A percentile compares a stretch with the other conserved stretches of the same genome.
Conservation (phyloP, 257 asterid species). For the Perilla frutescens region DNA sequence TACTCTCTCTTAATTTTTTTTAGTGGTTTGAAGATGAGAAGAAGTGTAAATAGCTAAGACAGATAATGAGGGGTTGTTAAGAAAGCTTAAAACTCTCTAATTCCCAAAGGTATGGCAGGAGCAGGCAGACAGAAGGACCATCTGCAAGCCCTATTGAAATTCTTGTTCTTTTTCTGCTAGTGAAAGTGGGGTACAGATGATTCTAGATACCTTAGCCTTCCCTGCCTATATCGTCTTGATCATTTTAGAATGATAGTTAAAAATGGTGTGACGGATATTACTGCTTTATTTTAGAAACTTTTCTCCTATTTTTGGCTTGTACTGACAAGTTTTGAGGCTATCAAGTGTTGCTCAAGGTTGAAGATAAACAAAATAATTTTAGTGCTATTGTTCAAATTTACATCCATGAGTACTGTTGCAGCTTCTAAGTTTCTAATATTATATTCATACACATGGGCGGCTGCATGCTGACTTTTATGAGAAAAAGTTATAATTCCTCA, state of each 20-base stretch:
- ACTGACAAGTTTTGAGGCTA: neutral
- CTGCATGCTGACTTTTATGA: constrained; percentile 2
- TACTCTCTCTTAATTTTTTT: constrained; percentile 6
- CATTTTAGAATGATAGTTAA: neutral
- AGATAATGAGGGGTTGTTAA: neutral
- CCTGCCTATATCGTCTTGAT: constrained; percentile 12
- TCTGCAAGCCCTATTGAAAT: neutral
- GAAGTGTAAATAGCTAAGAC: neutral
- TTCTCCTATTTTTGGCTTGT: neutral
- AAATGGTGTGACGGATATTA: neutral
- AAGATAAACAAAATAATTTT: neutral
- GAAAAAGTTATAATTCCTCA: constrained; percentile 11
- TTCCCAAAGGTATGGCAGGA: neutral
- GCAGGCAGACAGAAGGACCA: neutral
- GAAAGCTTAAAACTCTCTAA: neutral
- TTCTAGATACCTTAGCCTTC: neutral
- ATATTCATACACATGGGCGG: neutral
- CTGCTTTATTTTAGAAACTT: neutral
- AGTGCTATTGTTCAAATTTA: constrained; percentile 10
- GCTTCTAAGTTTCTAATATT: neutral
- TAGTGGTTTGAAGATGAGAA: constrained; percentile 26
- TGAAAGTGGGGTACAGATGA: constrained; percentile 14
- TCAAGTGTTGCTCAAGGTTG: neutral
- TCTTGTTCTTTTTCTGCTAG: constrained; percentile 13
- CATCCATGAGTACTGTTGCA: neutral